Conservation (phyloP, 495 filamentous ascomycete genomes). For the Hypoxylon trugodes region DNA sequence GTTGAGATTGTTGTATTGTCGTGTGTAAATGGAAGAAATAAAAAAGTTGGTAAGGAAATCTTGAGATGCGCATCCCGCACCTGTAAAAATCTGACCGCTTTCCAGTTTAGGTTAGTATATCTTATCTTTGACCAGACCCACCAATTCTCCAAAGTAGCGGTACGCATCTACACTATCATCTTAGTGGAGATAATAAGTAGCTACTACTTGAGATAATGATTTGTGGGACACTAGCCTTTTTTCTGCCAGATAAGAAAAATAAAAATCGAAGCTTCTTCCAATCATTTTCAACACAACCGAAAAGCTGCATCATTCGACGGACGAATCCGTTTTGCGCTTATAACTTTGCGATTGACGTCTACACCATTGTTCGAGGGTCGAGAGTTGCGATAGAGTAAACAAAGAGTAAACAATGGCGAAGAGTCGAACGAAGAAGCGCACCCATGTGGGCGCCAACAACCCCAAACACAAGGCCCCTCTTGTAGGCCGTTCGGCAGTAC, state of each 20-base stretch:
- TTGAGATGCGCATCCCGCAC: slow-evolving; percentile 22
- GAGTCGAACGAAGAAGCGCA: slow-evolving; percentile 86
- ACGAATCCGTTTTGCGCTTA: background rate
- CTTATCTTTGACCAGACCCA: slow-evolving; percentile 8
- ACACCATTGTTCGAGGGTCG: background rate
- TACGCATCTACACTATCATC: background rate
- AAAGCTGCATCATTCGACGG: too few relatives aligned
- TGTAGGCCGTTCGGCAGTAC: slow-evolving; percentile 50
- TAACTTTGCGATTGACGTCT: background rate
- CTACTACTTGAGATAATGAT: background rate
- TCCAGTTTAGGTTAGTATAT: slow-evolving; percentile 22
- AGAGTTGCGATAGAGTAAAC: slow-evolving; percentile 3
- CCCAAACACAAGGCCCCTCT: slow-evolving; percentile 53
- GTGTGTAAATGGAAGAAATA: too few relatives aligned
- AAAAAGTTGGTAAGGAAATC: background rate
- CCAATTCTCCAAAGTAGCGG: slow-evolving; percentile 18
- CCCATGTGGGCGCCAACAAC: slow-evolving; percentile 77
- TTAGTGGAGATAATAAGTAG: background rate
- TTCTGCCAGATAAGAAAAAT: slow-evolving; percentile 30
- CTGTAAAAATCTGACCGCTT: slow-evolving; percentile 30
- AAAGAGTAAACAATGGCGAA: slow-evolving; percentile 70
- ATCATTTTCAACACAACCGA: background rate
- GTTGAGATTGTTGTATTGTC: background rate
- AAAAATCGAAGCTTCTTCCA: slow-evolving; percentile 30
- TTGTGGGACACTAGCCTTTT: slow-evolving; percentile 3